Evolutionary conservation across 2,329 filamentous ascomycete species (phyloP).

Genomic region (Sclerotinia trifoliorum): DNA sequence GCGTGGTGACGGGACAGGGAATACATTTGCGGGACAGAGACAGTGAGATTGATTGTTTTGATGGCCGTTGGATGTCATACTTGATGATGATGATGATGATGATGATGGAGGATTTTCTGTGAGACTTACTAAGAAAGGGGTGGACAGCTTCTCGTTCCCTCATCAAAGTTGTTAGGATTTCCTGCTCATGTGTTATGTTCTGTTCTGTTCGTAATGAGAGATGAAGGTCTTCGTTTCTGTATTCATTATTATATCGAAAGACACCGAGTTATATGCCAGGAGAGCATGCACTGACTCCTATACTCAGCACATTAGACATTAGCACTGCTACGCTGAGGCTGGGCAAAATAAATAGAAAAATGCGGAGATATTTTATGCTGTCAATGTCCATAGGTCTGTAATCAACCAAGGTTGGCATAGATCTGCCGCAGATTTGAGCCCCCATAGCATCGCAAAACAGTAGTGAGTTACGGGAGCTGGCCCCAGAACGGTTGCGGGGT

Average conservation of each 20-base stretch:
- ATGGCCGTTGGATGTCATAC: background rate
- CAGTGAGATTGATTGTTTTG: background rate
- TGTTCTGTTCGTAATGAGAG: background rate
- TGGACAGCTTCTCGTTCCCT: background rate
- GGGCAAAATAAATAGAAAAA: conserved; percentile 12
- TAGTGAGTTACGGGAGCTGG: background rate
- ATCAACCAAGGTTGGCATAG: conserved; percentile 12
- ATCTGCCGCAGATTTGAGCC: conserved; percentile 14
- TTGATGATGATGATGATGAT: background rate
- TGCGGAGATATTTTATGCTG: conserved; percentile 17
- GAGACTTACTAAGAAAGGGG: conserved; percentile 7
- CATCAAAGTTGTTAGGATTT: background rate
- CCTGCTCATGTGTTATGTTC: background rate
- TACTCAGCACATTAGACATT: conserved; percentile 9
- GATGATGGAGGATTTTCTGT: background rate
- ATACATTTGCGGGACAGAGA: background rate
- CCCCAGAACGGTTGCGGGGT: conserved; percentile 16
- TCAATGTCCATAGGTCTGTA: conserved; percentile 13
- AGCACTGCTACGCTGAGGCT: conserved; percentile 20
- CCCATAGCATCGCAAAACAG: background rate
- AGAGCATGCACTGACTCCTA: background rate
- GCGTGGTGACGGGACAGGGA: background rate
- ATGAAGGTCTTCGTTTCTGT: conserved; percentile 8
- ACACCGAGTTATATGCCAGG: background rate
- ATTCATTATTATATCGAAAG: background rate